Evolutionary conservation across 495 filamentous ascomycete species (phyloP).

Genomic region (Antarctomyces pellizariae): DNA sequence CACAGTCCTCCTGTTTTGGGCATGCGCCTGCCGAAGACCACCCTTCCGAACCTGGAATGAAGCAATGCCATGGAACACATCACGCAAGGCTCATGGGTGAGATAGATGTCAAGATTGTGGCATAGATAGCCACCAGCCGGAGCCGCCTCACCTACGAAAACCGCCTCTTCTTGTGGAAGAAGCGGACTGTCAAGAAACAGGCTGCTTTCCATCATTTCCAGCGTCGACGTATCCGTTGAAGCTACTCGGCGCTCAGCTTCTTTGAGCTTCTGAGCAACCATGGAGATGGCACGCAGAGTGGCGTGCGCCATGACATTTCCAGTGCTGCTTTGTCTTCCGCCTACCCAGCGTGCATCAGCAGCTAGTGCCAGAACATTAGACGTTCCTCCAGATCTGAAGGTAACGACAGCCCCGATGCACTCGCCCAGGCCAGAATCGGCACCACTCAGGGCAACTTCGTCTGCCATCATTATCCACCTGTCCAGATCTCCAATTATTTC

Average conservation of each 20-base stretch:
- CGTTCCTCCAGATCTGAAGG: constrained; percentile 26
- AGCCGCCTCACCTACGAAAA: constrained; percentile 21
- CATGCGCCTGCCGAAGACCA: constrained; percentile 53
- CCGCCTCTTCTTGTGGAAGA: constrained; percentile 2
- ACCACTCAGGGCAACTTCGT: constrained; percentile 32
- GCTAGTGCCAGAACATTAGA: constrained; percentile 42
- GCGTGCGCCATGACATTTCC: constrained; percentile 68
- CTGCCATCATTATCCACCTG: constrained; percentile 46
- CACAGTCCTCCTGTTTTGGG: constrained; percentile 31
- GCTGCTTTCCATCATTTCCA: neutral
- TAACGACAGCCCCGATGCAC: constrained; percentile 57
- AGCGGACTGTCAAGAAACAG: constrained; percentile 1
- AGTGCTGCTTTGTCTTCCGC: constrained; percentile 15
- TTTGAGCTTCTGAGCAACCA: constrained; percentile 50
- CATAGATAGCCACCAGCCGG: constrained; percentile 69
- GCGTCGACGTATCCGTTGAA: neutral
- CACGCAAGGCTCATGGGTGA: constrained; percentile 84
- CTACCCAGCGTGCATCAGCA: constrained; percentile 50
- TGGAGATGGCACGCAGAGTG: constrained; percentile 64
- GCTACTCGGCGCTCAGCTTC: neutral
- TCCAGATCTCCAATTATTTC: constrained; percentile 31
- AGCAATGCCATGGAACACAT: constrained; percentile 94
- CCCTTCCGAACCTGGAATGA: constrained; percentile 65
- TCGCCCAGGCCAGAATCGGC: constrained; percentile 34
- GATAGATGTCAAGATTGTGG: constrained; percentile 69